These are phyloP conservation scores for Micromonas pusilla DNA, from an alignment of 139 green algal species.

Conservation along the genomic window DNA sequence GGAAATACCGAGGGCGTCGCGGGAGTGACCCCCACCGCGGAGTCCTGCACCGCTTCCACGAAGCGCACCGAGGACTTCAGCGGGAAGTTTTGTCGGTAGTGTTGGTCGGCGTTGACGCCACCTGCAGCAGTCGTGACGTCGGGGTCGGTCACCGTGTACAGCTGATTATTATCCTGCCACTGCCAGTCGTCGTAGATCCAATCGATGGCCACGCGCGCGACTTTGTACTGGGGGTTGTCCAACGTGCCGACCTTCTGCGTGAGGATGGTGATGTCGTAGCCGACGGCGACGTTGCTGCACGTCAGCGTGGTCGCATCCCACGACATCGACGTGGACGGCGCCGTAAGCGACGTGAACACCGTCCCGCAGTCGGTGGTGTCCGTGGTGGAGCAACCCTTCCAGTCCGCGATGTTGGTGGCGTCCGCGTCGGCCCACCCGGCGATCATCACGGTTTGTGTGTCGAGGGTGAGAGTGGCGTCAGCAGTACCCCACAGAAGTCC, in stretches of 20 bases:
- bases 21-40: not conserved
- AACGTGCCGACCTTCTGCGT: not conserved
- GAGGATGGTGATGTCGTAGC: not conserved
- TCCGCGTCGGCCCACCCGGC: not conserved
- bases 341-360: not conserved
- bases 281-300: not conserved
- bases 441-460: not conserved
- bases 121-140: too few relatives aligned
- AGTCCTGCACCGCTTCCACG: not conserved
- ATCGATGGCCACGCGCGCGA: not conserved
- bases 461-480: not conserved
- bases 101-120: not conserved
- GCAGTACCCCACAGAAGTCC: not conserved
- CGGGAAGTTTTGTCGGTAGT: not conserved
- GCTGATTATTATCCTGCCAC: too few relatives aligned
- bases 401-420: not conserved
- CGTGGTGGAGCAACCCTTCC: not conserved
- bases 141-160: too few relatives aligned
- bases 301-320: not conserved
- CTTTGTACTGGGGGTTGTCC: not conserved
- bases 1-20: not conserved
- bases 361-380: not conserved
- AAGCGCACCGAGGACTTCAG: not conserved
- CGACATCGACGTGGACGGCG: not conserved
- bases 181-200: not conserved